Evolutionary conservation across 2,329 filamentous ascomycete species (phyloP).

Genomic region (Venturia oleaginea): DNA sequence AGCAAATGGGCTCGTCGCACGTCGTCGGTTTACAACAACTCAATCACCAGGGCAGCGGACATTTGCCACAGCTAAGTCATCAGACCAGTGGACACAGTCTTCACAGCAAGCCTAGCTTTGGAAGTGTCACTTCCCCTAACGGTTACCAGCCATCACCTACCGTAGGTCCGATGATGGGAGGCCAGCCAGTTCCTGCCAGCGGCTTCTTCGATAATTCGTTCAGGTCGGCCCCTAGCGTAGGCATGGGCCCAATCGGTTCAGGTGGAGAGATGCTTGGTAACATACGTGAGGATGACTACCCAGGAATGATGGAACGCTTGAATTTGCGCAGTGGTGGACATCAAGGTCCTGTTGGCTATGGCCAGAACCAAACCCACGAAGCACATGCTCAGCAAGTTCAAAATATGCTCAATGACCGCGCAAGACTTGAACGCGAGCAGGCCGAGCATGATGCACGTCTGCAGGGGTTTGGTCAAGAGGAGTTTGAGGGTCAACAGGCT

Average conservation of each 20-base stretch:
- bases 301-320: slow-evolving; percentile 51
- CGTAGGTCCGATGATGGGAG: slow-evolving; percentile 42
- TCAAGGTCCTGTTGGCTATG: slow-evolving; percentile 24
- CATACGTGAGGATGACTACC: slow-evolving; percentile 62
- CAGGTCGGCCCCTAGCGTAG: slow-evolving; percentile 29
- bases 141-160: slow-evolving; percentile 55
- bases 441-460: slow-evolving; percentile 41
- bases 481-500: slow-evolving; percentile 30
- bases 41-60: slow-evolving; percentile 51
- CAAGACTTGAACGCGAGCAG: slow-evolving; percentile 52
- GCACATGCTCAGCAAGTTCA: slow-evolving; percentile 48
- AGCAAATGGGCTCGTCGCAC: slow-evolving; percentile 53
- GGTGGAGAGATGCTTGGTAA: slow-evolving; percentile 35
- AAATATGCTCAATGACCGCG: slow-evolving; percentile 52
- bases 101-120: slow-evolving; percentile 93
- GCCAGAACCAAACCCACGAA: slow-evolving; percentile 36
- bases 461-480: slow-evolving; percentile 37
- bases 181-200: slow-evolving; percentile 31
- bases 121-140: slow-evolving; percentile 83
- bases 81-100: slow-evolving; percentile 92
- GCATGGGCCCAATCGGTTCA: slow-evolving; percentile 36
- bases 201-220: slow-evolving; percentile 62
- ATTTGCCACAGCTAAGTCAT: slow-evolving; percentile 45
- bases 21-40: slow-evolving; percentile 52
- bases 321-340: slow-evolving; percentile 39